Conservation (phyloP, 805 yeast species). For the Lipomyces sp. region DNA sequence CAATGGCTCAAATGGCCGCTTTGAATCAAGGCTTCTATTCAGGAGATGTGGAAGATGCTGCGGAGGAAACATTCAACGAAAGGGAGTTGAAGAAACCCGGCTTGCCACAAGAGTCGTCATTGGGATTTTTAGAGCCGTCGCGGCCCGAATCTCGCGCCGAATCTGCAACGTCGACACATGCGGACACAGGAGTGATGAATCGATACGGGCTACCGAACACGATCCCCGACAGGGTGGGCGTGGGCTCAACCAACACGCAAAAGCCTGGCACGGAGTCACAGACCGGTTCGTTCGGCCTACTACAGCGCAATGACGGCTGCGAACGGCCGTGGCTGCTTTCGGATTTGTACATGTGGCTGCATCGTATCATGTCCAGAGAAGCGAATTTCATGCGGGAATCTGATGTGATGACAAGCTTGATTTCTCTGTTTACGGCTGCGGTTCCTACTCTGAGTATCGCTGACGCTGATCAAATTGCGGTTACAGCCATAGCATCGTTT, state of each 20-base stretch:
- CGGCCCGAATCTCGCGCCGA: background rate
- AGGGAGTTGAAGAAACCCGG: no score
- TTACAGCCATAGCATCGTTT: conserved; percentile 32
- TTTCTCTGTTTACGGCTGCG: conserved; percentile 31
- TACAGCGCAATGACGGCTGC: background rate
- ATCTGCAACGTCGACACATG: background rate
- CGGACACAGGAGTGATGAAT: conserved; percentile 3
- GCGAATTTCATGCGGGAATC: conserved; percentile 18
- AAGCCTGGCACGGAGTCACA: background rate
- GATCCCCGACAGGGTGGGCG: background rate
- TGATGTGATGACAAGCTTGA: conserved; percentile 27
- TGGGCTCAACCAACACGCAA: background rate
- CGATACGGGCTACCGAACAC: conserved; percentile 9
- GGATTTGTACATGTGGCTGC: conserved; percentile 13
- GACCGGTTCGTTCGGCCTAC: background rate
- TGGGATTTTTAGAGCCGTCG: no score
- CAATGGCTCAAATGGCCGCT: no score
- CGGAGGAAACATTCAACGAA: no score
- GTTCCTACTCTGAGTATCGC: conserved; percentile 36
- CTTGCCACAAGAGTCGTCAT: no score
- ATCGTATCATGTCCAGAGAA: conserved; percentile 17
- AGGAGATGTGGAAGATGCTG: no score
- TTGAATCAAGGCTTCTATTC: no score
- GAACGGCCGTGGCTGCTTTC: conserved; percentile 21
- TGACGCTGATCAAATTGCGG: conserved; percentile 36